Conservation (phyloP, 345 rosid species). For the Turritis glabra region DNA sequence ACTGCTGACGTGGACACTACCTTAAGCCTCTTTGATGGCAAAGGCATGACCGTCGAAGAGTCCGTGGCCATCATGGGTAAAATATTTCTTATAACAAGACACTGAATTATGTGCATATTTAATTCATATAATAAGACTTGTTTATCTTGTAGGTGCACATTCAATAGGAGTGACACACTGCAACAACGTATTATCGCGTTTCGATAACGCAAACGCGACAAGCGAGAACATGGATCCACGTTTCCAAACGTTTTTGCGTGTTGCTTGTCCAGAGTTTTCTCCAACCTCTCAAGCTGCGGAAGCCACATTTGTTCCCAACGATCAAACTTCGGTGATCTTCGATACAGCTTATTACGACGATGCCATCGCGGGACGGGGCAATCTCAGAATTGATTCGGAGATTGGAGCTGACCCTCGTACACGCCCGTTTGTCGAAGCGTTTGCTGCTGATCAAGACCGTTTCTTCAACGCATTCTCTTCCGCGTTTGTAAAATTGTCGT, state of each 20-base stretch:
- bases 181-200: slow-evolving; percentile 39
- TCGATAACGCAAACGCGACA: slow-evolving; percentile 17
- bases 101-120: background rate
- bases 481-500: slow-evolving; percentile 46
- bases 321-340: slow-evolving; percentile 39
- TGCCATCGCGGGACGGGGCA: slow-evolving; percentile 42
- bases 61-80: slow-evolving; percentile 55
- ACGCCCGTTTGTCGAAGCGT: slow-evolving; percentile 37
- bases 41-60: slow-evolving; percentile 45
- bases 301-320: slow-evolving; percentile 45
- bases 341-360: slow-evolving; percentile 44
- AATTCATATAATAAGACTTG: background rate
- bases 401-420: slow-evolving; percentile 46
- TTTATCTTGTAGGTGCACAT: slow-evolving; percentile 41
- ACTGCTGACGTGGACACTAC: slow-evolving; percentile 43
- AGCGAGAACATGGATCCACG: slow-evolving; percentile 39
- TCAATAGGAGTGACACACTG: slow-evolving; percentile 49
- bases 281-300: slow-evolving; percentile 34
- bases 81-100: background rate
- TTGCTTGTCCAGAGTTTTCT: slow-evolving; percentile 33
- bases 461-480: slow-evolving; percentile 48
- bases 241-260: slow-evolving; percentile 41
- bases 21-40: slow-evolving; percentile 36
- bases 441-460: slow-evolving; percentile 40
- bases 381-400: slow-evolving; percentile 46